Conservation (phyloP, 768 basidiomycete genomes). For the Mycena venus region DNA sequence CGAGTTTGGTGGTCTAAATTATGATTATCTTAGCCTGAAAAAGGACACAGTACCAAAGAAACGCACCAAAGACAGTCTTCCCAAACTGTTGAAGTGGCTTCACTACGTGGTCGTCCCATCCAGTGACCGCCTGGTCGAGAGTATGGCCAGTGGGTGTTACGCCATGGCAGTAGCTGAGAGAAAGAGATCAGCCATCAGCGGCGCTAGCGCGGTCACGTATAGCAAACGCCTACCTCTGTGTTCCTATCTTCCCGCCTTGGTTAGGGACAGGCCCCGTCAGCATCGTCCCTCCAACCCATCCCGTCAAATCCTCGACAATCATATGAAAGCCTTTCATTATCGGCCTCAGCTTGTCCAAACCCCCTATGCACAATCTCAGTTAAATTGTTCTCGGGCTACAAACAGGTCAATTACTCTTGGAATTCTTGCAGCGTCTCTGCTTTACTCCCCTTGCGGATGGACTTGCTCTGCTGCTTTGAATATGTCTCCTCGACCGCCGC, state of each 20-base stretch:
- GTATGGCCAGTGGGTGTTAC: neutral
- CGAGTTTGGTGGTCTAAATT: neutral
- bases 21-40: neutral
- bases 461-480: neutral
- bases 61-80: neutral
- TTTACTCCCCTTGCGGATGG: neutral
- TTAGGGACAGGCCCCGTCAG: neutral
- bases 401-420: neutral
- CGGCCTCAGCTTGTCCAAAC: neutral
- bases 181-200: neutral
- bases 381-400: too few species aligned
- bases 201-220: neutral
- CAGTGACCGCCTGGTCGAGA: neutral
- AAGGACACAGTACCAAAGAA: neutral
- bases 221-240: neutral
- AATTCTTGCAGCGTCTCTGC: neutral
- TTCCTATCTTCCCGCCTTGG: neutral
- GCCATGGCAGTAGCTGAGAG: constrained; percentile 1
- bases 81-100: neutral
- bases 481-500: neutral
- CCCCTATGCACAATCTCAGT: neutral
- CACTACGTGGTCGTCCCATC: neutral
- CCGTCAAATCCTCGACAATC: neutral
- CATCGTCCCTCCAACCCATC: neutral
- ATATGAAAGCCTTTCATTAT: neutral